A percentile compares a stretch with the other conserved stretches of the same genome.
These are phyloP conservation scores for Penicillium goetzii DNA, from an alignment of 495 filamentous ascomycete genomes.

Conservation along the genomic window DNA sequence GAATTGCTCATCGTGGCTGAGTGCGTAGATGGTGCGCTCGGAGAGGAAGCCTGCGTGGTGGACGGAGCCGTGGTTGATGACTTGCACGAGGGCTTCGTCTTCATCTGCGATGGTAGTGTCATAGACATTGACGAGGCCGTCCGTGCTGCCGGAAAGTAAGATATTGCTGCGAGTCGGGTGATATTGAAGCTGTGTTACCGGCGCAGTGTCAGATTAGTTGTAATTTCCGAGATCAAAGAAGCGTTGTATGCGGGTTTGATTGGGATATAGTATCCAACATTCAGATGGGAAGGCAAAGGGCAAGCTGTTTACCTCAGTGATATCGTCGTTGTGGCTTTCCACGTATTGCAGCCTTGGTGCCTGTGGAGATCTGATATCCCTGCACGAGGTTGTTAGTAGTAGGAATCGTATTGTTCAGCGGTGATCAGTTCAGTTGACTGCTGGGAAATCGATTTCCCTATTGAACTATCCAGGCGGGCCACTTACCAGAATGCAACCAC, in stretches of 20 bases:
- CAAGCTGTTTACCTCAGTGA: constrained; percentile 67
- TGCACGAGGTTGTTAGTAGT: constrained; percentile 45
- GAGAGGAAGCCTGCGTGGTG: constrained; percentile 83
- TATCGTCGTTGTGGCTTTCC: constrained; percentile 90
- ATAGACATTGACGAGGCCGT: constrained; percentile 86
- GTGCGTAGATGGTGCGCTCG: constrained; percentile 67
- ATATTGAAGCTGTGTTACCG: constrained; percentile 62
- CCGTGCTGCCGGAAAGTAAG: constrained; percentile 87
- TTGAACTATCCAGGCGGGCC: constrained; percentile 1
- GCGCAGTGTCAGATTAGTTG: constrained; percentile 19
- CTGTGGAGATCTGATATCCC: constrained; percentile 67
- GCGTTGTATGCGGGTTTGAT: not conserved
- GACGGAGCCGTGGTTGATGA: constrained; percentile 87
- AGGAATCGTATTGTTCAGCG: not conserved
- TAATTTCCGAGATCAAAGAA: not conserved
- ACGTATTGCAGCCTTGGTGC: constrained; percentile 64
- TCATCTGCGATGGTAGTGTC: constrained; percentile 75
- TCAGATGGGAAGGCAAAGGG: not conserved
- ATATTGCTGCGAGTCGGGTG: constrained; percentile 65
- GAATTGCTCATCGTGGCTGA: constrained; percentile 81
- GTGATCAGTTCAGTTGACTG: not conserved
- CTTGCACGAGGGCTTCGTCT: constrained; percentile 82
- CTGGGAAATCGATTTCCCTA: not conserved
- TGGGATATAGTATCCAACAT: not conserved
- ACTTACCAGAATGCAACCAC: constrained; percentile 74